Percentiles rank a stretch among this genome's conserved stretches.
These are phyloP conservation scores for Botrytis sinoallii DNA, from an alignment of 2,329 filamentous ascomycete genomes.

Conservation along the genomic window DNA sequence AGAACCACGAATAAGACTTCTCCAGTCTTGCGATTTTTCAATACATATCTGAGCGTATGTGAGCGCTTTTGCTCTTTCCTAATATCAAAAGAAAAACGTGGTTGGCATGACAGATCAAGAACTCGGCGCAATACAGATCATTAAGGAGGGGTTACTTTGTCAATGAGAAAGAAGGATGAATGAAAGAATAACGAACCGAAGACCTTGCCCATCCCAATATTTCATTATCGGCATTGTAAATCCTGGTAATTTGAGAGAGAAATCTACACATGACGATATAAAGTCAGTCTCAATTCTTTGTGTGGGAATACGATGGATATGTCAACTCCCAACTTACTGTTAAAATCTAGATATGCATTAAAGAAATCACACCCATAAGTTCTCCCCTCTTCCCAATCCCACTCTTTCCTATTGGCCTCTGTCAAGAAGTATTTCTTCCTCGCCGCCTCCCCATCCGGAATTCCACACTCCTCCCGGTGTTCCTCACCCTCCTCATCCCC, in stretches of 20 bases:
- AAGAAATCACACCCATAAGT: conserved; percentile 72
- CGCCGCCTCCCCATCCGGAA: conserved; percentile 40
- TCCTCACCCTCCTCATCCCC: conserved; percentile 45
- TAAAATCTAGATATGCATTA: conserved; percentile 90
- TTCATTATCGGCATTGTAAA: conserved; percentile 71
- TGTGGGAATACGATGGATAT: not conserved
- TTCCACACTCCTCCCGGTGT: conserved; percentile 39
- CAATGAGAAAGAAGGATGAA: not conserved
- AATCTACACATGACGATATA: conserved; percentile 44
- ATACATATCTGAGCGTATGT: conserved; percentile 85
- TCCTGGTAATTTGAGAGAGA: conserved; percentile 68
- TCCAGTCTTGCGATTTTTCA: conserved; percentile 74
- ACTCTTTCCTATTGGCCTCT: conserved; percentile 52
- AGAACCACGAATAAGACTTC: conserved; percentile 77
- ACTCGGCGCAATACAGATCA: not conserved
- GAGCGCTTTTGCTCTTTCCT: conserved; percentile 52
- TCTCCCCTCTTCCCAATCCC: conserved; percentile 60
- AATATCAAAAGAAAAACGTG: conserved; percentile 24
- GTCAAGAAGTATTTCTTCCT: conserved; percentile 61
- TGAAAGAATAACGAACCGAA: conserved; percentile 55
- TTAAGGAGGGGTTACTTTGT: not conserved
- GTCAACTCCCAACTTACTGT: conserved; percentile 44
- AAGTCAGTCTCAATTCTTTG: not conserved
- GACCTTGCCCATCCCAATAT: conserved; percentile 76
- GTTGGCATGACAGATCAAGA: conserved; percentile 18